These are phyloP conservation scores for Leccinum arenicola DNA, from an alignment of 768 basidiomycete species.

Conservation along the genomic window DNA sequence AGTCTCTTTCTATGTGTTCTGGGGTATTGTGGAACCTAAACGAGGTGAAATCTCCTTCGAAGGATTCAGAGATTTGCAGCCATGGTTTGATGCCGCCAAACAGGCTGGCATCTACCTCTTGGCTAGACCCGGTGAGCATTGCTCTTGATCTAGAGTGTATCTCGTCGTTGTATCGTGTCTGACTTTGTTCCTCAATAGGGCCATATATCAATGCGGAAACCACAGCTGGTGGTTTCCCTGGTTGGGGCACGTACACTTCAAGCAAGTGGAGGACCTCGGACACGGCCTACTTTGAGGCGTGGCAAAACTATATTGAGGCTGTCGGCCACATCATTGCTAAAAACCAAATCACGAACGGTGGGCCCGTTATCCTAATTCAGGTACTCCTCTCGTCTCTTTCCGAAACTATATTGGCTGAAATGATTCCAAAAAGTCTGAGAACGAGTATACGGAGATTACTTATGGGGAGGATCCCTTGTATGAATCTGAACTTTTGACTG, in stretches of 20 bases:
- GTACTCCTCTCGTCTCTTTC: conserved; percentile 27
- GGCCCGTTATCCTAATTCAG: conserved; percentile 45
- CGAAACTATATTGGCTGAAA: conserved; percentile 15
- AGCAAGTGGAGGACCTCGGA: conserved; percentile 50
- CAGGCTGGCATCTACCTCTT: conserved; percentile 27
- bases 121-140: conserved; percentile 24
- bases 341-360: conserved; percentile 59
- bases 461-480: conserved; percentile 43
- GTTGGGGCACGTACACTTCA: conserved; percentile 56
- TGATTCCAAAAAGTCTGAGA: conserved; percentile 41
- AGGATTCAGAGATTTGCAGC: conserved; percentile 38
- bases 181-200: conserved; percentile 9
- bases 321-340: conserved; percentile 48
- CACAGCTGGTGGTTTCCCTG: conserved; percentile 47
- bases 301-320: conserved; percentile 53
- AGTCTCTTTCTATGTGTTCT: conserved; percentile 60
- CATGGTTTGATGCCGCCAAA: conserved; percentile 30
- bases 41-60: conserved; percentile 51
- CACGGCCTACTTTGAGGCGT: conserved; percentile 45
- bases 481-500: conserved; percentile 36
- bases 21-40: conserved; percentile 46
- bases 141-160: not conserved
- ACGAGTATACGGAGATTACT: conserved; percentile 44
- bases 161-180: not conserved
- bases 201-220: conserved; percentile 31